A percentile compares a stretch with the other conserved stretches of the same genome.
These are phyloP conservation scores for Oemleria cerasiformis DNA, from an alignment of 306 rosid species.

Conservation along the genomic window DNA sequence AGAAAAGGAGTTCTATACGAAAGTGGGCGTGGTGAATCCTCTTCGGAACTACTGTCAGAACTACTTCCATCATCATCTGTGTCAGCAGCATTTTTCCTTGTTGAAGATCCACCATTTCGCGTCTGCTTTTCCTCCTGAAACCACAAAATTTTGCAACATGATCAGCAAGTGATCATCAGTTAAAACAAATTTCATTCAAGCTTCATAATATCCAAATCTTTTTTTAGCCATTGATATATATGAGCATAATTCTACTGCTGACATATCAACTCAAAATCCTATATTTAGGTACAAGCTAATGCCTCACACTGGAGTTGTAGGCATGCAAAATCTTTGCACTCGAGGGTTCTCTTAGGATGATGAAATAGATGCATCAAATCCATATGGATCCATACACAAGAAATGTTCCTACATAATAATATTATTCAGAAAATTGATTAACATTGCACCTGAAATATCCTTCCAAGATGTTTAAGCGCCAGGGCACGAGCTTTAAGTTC, in stretches of 20 bases:
- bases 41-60: slow-evolving; percentile 68
- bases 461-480: slow-evolving; percentile 81
- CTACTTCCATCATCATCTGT: slow-evolving; percentile 66
- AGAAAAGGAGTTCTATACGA: slow-evolving; percentile 80
- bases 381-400: background rate
- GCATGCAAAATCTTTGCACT: background rate
- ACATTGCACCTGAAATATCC: slow-evolving; percentile 61
- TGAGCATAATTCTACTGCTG: background rate
- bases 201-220: too few species aligned
- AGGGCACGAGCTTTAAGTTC: slow-evolving; percentile 80
- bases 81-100: slow-evolving; percentile 51
- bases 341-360: background rate
- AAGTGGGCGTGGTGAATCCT: slow-evolving; percentile 61
- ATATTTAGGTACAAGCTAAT: too few species aligned
- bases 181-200: too few species aligned
- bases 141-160: too few species aligned
- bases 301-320: background rate
- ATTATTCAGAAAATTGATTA: background rate
- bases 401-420: background rate
- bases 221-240: background rate
- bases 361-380: background rate
- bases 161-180: too few species aligned
- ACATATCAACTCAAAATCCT: too few species aligned
- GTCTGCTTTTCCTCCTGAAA: slow-evolving; percentile 62
- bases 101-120: slow-evolving; percentile 56